Evolutionary conservation across 2,329 filamentous ascomycete genomes (phyloP).

Genomic region (Talaromyces sp.): DNA sequence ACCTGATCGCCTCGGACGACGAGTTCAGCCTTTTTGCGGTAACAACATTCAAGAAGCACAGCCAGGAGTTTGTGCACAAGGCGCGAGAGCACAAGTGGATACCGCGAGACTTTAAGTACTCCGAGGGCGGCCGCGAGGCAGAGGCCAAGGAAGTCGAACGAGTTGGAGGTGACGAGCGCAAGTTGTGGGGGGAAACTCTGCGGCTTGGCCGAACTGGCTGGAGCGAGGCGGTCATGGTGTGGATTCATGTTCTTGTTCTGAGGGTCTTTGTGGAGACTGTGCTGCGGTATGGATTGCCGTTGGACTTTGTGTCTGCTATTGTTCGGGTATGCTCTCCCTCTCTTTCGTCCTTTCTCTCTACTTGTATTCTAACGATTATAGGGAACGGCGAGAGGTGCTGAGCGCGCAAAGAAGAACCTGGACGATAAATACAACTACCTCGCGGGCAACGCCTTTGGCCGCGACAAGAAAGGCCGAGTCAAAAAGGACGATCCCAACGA

Average conservation of each 20-base stretch:
- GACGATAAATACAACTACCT: slow-evolving; percentile 86
- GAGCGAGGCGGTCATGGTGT: slow-evolving; percentile 93
- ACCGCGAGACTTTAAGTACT: slow-evolving; percentile 88
- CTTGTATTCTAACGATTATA: slow-evolving; percentile 32
- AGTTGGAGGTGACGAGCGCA: slow-evolving; percentile 77
- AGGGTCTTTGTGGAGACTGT: slow-evolving; percentile 97
- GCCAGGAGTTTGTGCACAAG: slow-evolving; percentile 82
- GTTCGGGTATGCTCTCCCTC: slow-evolving; percentile 63
- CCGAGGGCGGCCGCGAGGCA: slow-evolving; percentile 82
- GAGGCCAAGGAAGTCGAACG: slow-evolving; percentile 82
- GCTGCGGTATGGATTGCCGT: slow-evolving; percentile 85
- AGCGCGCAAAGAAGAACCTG: slow-evolving; percentile 72
- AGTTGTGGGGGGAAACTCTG: slow-evolving; percentile 87
- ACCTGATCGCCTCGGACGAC: slow-evolving; percentile 74
- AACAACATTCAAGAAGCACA: slow-evolving; percentile 89
- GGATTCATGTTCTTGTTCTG: slow-evolving; percentile 85
- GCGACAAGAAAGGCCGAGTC: slow-evolving; percentile 88
- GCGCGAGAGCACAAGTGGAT: slow-evolving; percentile 91
- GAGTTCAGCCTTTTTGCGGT: slow-evolving; percentile 87
- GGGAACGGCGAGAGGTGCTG: slow-evolving; percentile 75
- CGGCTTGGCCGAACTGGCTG: slow-evolving; percentile 85
- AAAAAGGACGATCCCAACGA: slow-evolving; percentile 89
- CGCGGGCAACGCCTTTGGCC: slow-evolving; percentile 86
- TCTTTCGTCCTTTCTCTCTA: neutral
- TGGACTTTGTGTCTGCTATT: slow-evolving; percentile 81